Percentiles rank a stretch among this genome's conserved stretches.
These are phyloP conservation scores for Tetracladium maxilliforme DNA, from an alignment of 2,329 filamentous ascomycete genomes.

Conservation along the genomic window DNA sequence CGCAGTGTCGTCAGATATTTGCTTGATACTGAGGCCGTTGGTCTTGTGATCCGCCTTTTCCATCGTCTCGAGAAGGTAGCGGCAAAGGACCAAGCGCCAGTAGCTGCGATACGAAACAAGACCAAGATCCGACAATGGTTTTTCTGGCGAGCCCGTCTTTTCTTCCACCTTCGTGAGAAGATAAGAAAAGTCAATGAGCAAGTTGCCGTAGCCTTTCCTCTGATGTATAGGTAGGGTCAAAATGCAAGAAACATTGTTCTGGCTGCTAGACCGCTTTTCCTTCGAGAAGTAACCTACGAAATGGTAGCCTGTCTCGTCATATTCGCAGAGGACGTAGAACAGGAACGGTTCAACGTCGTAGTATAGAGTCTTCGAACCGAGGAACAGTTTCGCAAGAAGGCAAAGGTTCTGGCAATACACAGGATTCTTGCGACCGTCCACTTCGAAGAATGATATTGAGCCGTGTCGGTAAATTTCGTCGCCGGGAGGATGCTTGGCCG, in stretches of 20 bases:
- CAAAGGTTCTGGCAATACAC: conserved; percentile 99
- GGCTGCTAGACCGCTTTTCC: conserved; percentile 85
- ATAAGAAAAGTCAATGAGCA: conserved; percentile 97
- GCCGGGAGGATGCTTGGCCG: conserved; percentile 89
- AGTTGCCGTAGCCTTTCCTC: conserved; percentile 89
- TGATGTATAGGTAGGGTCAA: conserved; percentile 92
- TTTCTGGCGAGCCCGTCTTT: conserved; percentile 92
- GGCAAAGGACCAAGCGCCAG: conserved; percentile 81
- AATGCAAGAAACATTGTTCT: conserved; percentile 97
- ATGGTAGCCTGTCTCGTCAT: conserved; percentile 81
- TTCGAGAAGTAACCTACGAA: conserved; percentile 99
- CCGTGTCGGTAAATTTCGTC: conserved; percentile 94
- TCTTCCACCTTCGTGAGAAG: conserved; percentile 83
- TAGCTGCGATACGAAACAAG: conserved; percentile 95
- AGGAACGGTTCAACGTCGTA: conserved; percentile 96
- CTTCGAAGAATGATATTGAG: conserved; percentile 90
- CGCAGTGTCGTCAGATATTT: conserved; percentile 77
- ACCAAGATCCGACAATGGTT: conserved; percentile 95
- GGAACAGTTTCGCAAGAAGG: conserved; percentile 85
- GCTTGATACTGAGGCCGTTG: conserved; percentile 39
- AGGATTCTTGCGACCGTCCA: conserved; percentile 90
- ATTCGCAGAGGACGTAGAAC: conserved; percentile 94
- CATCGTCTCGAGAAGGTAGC: conserved; percentile 60
- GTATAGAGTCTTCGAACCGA: conserved; percentile 97
- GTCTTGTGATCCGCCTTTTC: conserved; percentile 32